Base-by-base conservation (phyloP, 257 asterid genomes). In the Ophiorrhiza pumila region DNA sequence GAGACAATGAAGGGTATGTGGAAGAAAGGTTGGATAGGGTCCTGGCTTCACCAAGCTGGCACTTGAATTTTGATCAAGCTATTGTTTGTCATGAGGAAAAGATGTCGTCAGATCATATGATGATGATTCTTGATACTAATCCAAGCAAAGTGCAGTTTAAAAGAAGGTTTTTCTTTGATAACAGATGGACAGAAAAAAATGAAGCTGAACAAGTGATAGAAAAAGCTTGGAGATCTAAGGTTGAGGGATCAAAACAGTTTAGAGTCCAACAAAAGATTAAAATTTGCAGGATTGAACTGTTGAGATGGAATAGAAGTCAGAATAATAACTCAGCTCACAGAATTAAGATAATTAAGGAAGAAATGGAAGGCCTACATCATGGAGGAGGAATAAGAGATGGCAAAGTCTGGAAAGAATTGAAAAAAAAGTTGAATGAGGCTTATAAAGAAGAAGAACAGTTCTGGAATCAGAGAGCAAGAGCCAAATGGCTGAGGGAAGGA, bases 271-370 rank as follows among this genome's bases (percentile, higher is more conserved):
- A 20, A 5, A 17, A 49, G 7, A 3, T 49, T 0, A 5, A 17
- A 17, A 0, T 0, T 1, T 17, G n/a, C 7, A 17, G 7, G 6
- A 5, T 49, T 22, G 9, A 4, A 2, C 6, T 49, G 1, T 23
- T 17, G n/a, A 1, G 1, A 0, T 49, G 56, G 56, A 49, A 20
- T 4, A 49, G 20, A 0, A 49, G 5, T 0, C 7, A 4, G 1
- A 2, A 49, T 3, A 0, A 0, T 6, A 49, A 49, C 20, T 1
- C 0, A 17, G 5, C 8, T 0, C 0, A 8, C 1, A 0, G 20
- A 4, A 49, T 49, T 1, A 18, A 17, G 0, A 18, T 15, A 8
- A 1, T 49, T 8, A 49, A 18, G 20, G 23, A 49, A 0, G 7
- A 49, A 2, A 20, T 49, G 7, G 23, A 49, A 3, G 5, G 0